Evolutionary conservation across 1,284 basidiomycete species (phyloP), one percentile per base, ranked within the genome.

Genomic region (Ustilago cynodontis): DNA sequence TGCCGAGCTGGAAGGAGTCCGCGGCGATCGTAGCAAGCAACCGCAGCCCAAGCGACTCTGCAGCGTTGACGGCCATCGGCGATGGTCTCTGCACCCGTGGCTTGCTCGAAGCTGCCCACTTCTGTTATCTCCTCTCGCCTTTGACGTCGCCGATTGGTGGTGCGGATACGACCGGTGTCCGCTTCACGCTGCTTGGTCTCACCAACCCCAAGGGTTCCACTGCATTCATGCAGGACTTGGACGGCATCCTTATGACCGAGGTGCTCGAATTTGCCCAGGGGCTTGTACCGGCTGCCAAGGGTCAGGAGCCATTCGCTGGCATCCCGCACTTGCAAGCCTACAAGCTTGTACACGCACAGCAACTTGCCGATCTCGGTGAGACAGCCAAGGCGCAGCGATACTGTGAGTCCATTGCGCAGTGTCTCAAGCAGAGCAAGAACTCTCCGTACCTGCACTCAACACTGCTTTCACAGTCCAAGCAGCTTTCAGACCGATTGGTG

Each of bases 191-290:
- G 26, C 84, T 93, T 37, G 92, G 93, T 13, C 89, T 90, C 26
- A 89, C 88, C 53, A 90, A 87, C 82, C 92, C 91, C 0, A 88
- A 88, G 47, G 81, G 82, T 16, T 87, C 87, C 60, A 88, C 90
- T 0, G 88, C 87, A 39, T 92, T 91, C 81, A 88, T 89, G 80
- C 91, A 90, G 81, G 91, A 95, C 83, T 87, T 90, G 10, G 95
- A 98, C 84, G 88, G 91, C 8, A 89, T 95, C 66, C 90, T 97
- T 71, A 91, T 98, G 77, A 92, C 94, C 7, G 97, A 99, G 87
- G 92, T 98, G 45, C 88, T 92, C 10, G 97, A 99, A 87, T 99
- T 94, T 85, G 95, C 94, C 0, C 86, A 95, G 65, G 94, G 94
- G 20, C 87, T 98, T 24, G 88, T 90, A 18, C 87, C 91, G 0